These are phyloP conservation scores for Porphyridium purpureum DNA, from an alignment of 23 red algal species.

Conservation along the genomic window DNA sequence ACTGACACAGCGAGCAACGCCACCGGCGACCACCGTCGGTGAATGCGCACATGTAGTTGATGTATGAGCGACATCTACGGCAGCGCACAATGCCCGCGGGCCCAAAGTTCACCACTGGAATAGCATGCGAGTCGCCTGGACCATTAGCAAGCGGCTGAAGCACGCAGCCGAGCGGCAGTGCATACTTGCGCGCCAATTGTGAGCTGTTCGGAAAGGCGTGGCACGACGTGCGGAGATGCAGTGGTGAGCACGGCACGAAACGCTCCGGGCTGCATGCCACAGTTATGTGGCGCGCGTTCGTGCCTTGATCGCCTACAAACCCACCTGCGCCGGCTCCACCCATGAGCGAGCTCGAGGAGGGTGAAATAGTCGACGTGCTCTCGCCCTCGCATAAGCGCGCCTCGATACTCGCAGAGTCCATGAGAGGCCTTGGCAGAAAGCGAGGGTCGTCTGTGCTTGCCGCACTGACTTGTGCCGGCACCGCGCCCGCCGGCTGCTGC, in stretches of 20 bases:
- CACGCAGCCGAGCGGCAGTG: constrained; percentile 63
- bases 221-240: constrained; percentile 20
- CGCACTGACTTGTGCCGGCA: no score
- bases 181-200: constrained; percentile 46
- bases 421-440: constrained; percentile 18
- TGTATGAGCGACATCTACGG: constrained; percentile 67
- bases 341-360: constrained; percentile 5
- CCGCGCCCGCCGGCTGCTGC: no score
- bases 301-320: constrained; percentile 1
- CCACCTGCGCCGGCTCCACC: constrained; percentile 3
- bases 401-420: constrained; percentile 8
- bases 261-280: constrained; percentile 54
- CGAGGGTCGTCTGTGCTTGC: no score
- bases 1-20: constrained; percentile 74
- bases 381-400: constrained; percentile 19
- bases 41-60: constrained; percentile 76
- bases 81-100: constrained; percentile 75
- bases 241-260: constrained; percentile 32
- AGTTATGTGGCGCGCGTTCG: constrained; percentile 14
- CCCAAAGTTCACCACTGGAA: constrained; percentile 98
- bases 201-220: constrained; percentile 51
- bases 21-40: constrained; percentile 76
- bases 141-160: constrained; percentile 57
- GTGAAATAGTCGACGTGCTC: neutral
- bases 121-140: constrained; percentile 4